phyloP scores from a whole-genome alignment of 2,329 filamentous ascomycete species.

The Talaromyces sp. region DNA sequence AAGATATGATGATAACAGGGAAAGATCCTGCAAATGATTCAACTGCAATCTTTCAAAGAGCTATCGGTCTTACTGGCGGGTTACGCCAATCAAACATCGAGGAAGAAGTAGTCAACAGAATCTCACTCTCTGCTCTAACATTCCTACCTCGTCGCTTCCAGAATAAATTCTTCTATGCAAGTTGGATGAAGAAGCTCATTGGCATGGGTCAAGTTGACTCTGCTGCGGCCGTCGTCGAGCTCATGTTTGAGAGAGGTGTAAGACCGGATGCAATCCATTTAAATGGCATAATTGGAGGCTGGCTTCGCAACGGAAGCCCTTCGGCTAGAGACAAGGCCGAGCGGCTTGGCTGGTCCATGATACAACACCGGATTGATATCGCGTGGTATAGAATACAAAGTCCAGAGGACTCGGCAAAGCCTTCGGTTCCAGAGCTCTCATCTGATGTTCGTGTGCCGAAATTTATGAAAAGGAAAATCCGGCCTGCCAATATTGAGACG shows the following conservation, averaged over 20 bases:
- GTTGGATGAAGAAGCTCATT: slow-evolving; percentile 83
- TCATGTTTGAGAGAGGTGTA: slow-evolving; percentile 69
- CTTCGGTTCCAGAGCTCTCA: slow-evolving; percentile 29
- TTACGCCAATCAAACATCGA: slow-evolving; percentile 41
- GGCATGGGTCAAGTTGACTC: slow-evolving; percentile 67
- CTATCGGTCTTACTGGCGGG: slow-evolving; percentile 38
- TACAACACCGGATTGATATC: slow-evolving; percentile 62
- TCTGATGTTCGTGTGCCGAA: slow-evolving; percentile 32
- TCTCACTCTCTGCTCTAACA: slow-evolving; percentile 49
- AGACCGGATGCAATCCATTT: slow-evolving; percentile 69
- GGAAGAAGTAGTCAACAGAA: slow-evolving; percentile 44
- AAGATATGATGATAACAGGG: slow-evolving; percentile 78
- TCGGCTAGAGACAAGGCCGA: slow-evolving; percentile 61
- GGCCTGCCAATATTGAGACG: slow-evolving; percentile 69
- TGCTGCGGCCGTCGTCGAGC: slow-evolving; percentile 66
- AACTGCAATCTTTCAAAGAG: slow-evolving; percentile 42
- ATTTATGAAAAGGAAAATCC: slow-evolving; percentile 41
- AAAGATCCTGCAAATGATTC: slow-evolving; percentile 44
- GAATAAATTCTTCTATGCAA: slow-evolving; percentile 80
- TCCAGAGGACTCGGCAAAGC: slow-evolving; percentile 24
- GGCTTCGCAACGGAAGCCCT: slow-evolving; percentile 61
- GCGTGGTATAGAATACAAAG: slow-evolving; percentile 43
- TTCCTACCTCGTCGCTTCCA: slow-evolving; percentile 51
- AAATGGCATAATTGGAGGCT: slow-evolving; percentile 77
- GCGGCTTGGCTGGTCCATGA: slow-evolving; percentile 70